These are phyloP conservation scores for Asterella californica DNA, from an alignment of 225 moss, liverwort and hornwort genomes.

Conservation along the genomic window DNA sequence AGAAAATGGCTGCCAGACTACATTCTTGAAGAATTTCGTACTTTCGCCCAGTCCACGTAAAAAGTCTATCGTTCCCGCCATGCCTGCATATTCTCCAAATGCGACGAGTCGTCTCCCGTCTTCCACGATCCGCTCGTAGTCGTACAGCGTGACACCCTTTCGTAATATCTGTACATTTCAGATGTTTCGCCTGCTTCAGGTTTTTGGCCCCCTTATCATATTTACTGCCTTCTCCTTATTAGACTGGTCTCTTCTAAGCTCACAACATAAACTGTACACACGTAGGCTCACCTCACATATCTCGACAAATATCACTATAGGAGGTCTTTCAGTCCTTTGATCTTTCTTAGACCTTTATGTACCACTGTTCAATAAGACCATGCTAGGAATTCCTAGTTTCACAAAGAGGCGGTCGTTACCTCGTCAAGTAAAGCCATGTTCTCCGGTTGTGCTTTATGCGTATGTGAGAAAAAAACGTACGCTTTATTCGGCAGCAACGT, in stretches of 20 bases:
- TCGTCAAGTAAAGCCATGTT: conserved; percentile 87
- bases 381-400: background rate
- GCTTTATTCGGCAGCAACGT: conserved; percentile 57
- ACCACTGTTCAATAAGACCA: background rate
- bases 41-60: conserved; percentile 90
- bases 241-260: background rate
- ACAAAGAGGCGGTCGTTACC: conserved; percentile 31
- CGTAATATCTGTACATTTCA: conserved; percentile 53
- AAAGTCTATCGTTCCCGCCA: conserved; percentile 91
- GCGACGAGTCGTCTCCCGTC: conserved; percentile 68
- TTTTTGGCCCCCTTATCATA: too few relatives aligned
- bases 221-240: background rate
- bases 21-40: conserved; percentile 40
- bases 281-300: background rate
- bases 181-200: background rate
- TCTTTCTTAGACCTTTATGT: background rate
- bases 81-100: conserved; percentile 94
- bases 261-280: background rate
- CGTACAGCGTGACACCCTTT: conserved; percentile 71
- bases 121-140: conserved; percentile 85
- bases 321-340: background rate
- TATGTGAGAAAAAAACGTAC: conserved; percentile 89
- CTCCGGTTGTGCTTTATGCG: conserved; percentile 86
- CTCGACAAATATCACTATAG: background rate
- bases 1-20: background rate